Conservation (phyloP, 192 early-diverging fungal genomes). For the Entomortierella parvispora region DNA sequence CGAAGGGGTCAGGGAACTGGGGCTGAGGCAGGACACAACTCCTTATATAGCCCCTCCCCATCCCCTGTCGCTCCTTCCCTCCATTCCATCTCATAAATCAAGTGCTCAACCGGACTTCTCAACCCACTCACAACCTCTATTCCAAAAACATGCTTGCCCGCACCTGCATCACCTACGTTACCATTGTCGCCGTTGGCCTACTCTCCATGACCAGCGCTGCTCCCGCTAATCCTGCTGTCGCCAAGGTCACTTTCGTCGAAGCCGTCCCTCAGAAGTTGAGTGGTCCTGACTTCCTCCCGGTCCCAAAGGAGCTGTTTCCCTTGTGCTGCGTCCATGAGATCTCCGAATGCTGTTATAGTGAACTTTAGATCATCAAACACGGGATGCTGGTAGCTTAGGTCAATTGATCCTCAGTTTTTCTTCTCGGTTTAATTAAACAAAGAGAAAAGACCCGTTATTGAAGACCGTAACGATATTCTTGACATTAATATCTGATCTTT, state of each 20-base stretch:
- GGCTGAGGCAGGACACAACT: slow-evolving; percentile 1
- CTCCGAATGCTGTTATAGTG: slow-evolving; percentile 8
- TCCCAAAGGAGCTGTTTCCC: slow-evolving; percentile 15
- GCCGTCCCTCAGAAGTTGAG: slow-evolving; percentile 8
- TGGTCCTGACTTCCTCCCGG: slow-evolving; percentile 19
- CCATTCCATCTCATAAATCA: slow-evolving; percentile 12
- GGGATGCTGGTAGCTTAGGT: too few relatives aligned
- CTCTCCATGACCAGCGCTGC: slow-evolving; percentile 16
- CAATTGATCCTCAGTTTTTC: too few relatives aligned
- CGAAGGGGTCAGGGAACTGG: slow-evolving; percentile 5
- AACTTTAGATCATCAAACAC: background rate
- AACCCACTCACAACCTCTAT: slow-evolving; percentile 10
- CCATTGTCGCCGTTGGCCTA: slow-evolving; percentile 10
- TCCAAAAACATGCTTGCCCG: slow-evolving; percentile 18
- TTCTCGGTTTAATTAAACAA: too few relatives aligned
- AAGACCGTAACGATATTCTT: too few relatives aligned
- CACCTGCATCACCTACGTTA: slow-evolving; percentile 23
- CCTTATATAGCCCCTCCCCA: slow-evolving; percentile 13
- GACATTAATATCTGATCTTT: too few relatives aligned
- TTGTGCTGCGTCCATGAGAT: slow-evolving; percentile 24
- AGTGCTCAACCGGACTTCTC: slow-evolving; percentile 7
- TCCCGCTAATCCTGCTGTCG: slow-evolving; percentile 5
- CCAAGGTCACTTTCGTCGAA: background rate
- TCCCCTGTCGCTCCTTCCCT: slow-evolving; percentile 1
- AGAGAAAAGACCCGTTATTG: too few relatives aligned